Percentiles rank a stretch among this genome's conserved stretches.
These are phyloP conservation scores for Pterula multifida DNA, from an alignment of 1,284 basidiomycete genomes.

Conservation along the genomic window DNA sequence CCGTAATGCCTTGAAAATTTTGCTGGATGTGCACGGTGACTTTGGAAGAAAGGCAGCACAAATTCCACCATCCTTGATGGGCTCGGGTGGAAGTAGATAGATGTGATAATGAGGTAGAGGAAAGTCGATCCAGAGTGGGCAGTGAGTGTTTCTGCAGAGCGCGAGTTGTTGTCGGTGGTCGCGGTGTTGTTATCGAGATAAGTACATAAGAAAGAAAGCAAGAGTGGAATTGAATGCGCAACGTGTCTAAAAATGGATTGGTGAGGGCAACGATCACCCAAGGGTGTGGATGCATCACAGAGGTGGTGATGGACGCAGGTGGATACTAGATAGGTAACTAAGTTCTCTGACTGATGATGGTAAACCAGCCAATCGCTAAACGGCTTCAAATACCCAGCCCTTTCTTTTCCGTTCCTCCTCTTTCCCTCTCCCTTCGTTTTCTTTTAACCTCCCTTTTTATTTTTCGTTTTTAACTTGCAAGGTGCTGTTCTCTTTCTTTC, in stretches of 20 bases:
- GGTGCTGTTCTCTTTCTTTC: slow-evolving; percentile 23
- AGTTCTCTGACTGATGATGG: too few relatives aligned
- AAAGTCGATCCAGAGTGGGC: slow-evolving; percentile 4
- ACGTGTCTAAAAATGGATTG: not conserved
- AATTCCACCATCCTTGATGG: slow-evolving; percentile 21
- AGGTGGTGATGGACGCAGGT: slow-evolving; percentile 23
- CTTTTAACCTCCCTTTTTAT: slow-evolving; percentile 21
- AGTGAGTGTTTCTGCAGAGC: not conserved
- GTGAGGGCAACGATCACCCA: slow-evolving; percentile 1
- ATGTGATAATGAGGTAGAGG: slow-evolving; percentile 11
- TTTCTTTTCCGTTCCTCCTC: slow-evolving; percentile 12
- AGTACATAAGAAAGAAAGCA: not conserved
- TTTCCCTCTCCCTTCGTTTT: slow-evolving; percentile 27
- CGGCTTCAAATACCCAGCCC: slow-evolving; percentile 18
- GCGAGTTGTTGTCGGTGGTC: not conserved
- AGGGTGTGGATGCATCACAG: slow-evolving; percentile 11
- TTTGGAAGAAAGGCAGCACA: slow-evolving; percentile 50
- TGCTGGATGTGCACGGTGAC: slow-evolving; percentile 76
- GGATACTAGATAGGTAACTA: slow-evolving; percentile 7
- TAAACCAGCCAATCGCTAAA: slow-evolving; percentile 6
- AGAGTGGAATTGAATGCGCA: not conserved
- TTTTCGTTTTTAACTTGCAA: slow-evolving; percentile 24
- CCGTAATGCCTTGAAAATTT: slow-evolving; percentile 85
- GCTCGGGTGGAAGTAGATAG: slow-evolving; percentile 19
- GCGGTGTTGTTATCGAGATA: slow-evolving; percentile 2